phyloP scores from a whole-genome alignment of 352 stramenopile species.

The Pythium chondricola region DNA sequence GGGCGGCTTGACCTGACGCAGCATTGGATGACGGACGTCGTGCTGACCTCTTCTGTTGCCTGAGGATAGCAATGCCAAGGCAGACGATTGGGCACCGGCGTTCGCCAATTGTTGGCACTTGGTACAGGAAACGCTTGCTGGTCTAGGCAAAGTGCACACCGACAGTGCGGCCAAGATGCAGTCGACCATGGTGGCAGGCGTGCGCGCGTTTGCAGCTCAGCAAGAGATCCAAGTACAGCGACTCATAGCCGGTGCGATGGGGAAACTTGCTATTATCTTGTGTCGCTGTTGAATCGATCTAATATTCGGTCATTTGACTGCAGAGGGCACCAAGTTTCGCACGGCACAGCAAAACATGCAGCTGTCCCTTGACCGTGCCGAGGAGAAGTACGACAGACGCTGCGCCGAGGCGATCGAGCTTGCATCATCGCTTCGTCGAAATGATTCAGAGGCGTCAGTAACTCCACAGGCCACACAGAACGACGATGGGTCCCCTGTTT shows the following conservation, averaged over 20 bases:
- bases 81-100: constrained; percentile 66
- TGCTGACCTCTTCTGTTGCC: neutral
- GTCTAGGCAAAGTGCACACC: constrained; percentile 45
- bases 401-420: constrained; percentile 63
- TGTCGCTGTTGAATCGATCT: neutral
- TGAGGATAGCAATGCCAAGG: constrained; percentile 32
- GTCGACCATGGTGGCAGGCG: constrained; percentile 40
- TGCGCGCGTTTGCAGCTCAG: constrained; percentile 63
- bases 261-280: neutral
- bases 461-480: no score
- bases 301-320: neutral
- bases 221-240: constrained; percentile 75
- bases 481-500: constrained; percentile 1
- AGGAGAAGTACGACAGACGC: constrained; percentile 74
- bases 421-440: constrained; percentile 15
- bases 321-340: constrained; percentile 70
- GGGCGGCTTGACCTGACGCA: neutral
- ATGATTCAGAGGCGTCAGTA: neutral
- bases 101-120: constrained; percentile 47
- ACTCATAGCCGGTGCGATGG: constrained; percentile 47
- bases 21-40: neutral
- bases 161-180: constrained; percentile 60
- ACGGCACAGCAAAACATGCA: constrained; percentile 55
- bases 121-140: constrained; percentile 49
- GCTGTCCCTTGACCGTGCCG: constrained; percentile 55